These are phyloP conservation scores for Termitomyces sp. DNA, from an alignment of 768 basidiomycete species.

Conservation along the genomic window DNA sequence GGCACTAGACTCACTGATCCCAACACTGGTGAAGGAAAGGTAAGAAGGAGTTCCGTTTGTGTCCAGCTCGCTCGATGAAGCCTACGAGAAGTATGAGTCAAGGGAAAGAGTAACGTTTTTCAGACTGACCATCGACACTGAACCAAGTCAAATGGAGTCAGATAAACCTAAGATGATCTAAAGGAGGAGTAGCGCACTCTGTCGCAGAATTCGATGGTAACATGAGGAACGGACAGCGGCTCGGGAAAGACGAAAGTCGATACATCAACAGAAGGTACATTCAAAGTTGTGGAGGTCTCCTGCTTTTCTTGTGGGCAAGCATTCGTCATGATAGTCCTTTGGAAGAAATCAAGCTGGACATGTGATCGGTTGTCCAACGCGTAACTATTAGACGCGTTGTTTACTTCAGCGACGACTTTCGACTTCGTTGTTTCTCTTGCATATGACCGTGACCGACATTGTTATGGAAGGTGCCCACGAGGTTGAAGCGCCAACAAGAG, in stretches of 20 bases:
- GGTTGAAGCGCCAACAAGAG: neutral
- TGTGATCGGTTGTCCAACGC: conserved; percentile 24
- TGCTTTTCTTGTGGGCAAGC: neutral
- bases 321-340: neutral
- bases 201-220: conserved; percentile 93
- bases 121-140: conserved; percentile 75
- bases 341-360: conserved; percentile 10
- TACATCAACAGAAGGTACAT: conserved; percentile 30
- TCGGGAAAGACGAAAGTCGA: conserved; percentile 54
- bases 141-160: neutral
- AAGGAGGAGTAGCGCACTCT: conserved; percentile 53
- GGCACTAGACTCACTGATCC: conserved; percentile 69
- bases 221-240: conserved; percentile 37
- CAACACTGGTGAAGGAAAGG: conserved; percentile 79
- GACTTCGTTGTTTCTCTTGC: neutral
- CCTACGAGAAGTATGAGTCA: conserved; percentile 39
- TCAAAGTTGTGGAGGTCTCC: neutral
- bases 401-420: conserved; percentile 16
- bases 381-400: conserved; percentile 45
- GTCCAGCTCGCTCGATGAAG: conserved; percentile 90
- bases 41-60: conserved; percentile 88
- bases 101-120: neutral
- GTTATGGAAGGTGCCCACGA: conserved; percentile 12
- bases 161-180: neutral
- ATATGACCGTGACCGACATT: conserved; percentile 9